Conservation (phyloP, 164 flowering plant species). For the Vitis amurensis region DNA sequence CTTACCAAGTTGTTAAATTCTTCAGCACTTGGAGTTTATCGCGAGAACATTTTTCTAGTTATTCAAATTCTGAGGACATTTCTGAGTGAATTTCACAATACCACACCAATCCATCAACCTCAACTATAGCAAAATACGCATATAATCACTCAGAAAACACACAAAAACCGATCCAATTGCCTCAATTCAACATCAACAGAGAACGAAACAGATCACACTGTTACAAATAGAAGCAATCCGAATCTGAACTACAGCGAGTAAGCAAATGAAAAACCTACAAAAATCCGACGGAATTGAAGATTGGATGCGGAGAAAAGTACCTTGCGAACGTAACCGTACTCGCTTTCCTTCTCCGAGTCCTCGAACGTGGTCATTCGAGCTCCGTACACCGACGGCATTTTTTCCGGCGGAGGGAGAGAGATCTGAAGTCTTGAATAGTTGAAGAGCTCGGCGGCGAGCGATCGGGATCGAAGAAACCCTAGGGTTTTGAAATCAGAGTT, state of each 20-base stretch:
- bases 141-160: background rate
- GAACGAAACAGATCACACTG: background rate
- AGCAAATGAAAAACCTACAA: background rate
- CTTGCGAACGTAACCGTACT: slow-evolving; percentile 94
- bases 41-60: background rate
- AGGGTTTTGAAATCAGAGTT: slow-evolving; percentile 1
- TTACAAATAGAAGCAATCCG: background rate
- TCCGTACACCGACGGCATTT: slow-evolving; percentile 76
- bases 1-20: no score
- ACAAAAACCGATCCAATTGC: background rate
- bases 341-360: slow-evolving; percentile 98
- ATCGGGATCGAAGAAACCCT: slow-evolving; percentile 7
- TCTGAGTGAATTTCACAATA: background rate
- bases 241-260: background rate
- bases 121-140: background rate
- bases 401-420: slow-evolving; percentile 8
- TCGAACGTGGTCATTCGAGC: slow-evolving; percentile 88
- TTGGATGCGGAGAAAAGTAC: slow-evolving; percentile 22
- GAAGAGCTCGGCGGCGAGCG: background rate
- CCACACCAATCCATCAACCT: background rate
- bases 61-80: background rate
- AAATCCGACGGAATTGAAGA: background rate
- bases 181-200: background rate
- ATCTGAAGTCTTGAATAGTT: background rate
- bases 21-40: no score